These are phyloP conservation scores for Xerocomus potaroensis DNA, from an alignment of 768 basidiomycete species.

Conservation along the genomic window DNA sequence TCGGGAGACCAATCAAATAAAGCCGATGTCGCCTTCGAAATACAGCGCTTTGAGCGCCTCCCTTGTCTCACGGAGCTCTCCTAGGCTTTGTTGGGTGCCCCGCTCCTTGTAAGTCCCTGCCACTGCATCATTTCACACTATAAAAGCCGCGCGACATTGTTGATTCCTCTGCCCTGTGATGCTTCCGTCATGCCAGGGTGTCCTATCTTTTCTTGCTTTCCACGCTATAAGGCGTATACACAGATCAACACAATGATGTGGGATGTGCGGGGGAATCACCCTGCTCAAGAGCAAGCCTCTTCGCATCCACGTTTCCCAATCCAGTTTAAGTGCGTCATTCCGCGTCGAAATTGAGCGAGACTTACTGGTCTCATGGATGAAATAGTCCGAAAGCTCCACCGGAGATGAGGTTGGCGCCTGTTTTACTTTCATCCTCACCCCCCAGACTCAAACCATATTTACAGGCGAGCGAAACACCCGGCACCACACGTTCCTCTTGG, in stretches of 20 bases:
- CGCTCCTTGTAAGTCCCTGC: constrained; percentile 17
- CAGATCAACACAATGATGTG: constrained; percentile 30
- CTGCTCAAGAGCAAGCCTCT: constrained; percentile 11
- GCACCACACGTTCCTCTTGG: constrained; percentile 19
- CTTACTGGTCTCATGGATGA: constrained; percentile 3
- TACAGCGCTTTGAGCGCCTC: constrained; percentile 16
- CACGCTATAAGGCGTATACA: constrained; percentile 32
- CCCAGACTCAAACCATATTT: neutral
- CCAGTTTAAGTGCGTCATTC: constrained; percentile 16
- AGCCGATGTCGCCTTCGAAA: constrained; percentile 22
- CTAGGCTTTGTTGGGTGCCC: constrained; percentile 22
- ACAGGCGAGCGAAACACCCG: constrained; percentile 17
- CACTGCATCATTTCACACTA: constrained; percentile 13
- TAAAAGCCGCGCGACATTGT: constrained; percentile 18
- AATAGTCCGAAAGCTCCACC: constrained; percentile 10
- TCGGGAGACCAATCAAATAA: constrained; percentile 21
- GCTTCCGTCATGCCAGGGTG: constrained; percentile 28
- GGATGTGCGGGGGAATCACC: constrained; percentile 21
- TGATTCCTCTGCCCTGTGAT: constrained; percentile 5
- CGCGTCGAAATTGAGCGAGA: neutral
- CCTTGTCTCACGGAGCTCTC: constrained; percentile 18
- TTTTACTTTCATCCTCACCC: neutral
- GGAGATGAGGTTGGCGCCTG: constrained; percentile 11
- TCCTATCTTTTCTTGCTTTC: constrained; percentile 28
- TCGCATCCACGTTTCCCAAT: constrained; percentile 14